Conservation (phyloP, 768 basidiomycete genomes). For the Lactarius trivialis region DNA sequence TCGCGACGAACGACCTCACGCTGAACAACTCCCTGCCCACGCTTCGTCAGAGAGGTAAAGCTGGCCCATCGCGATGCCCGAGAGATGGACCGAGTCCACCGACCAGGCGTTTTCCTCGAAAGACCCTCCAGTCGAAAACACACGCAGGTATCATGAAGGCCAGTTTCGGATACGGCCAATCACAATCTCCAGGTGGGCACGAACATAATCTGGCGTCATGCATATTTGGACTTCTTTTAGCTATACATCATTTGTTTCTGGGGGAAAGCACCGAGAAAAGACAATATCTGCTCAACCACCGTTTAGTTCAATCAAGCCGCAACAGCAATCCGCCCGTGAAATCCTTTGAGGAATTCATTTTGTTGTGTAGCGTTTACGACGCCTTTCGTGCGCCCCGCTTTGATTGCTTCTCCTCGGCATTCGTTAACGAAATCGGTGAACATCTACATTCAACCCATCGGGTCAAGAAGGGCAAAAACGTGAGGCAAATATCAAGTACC, state of each 20-base stretch:
- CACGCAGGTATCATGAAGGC: too few relatives aligned
- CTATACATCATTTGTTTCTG: not conserved
- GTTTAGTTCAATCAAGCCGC: constrained; percentile 23
- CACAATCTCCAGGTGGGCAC: too few relatives aligned
- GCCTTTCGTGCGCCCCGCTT: constrained; percentile 23
- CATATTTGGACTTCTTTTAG: not conserved
- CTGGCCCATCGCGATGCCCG: not conserved
- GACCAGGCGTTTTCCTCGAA: too few relatives aligned
- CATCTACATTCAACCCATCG: constrained; percentile 48
- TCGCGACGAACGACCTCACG: too few relatives aligned
- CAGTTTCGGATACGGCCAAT: too few relatives aligned
- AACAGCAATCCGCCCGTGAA: constrained; percentile 25
- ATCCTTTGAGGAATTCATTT: constrained; percentile 17
- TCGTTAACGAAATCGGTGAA: constrained; percentile 87
- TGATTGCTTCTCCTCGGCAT: constrained; percentile 55
- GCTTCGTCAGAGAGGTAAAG: not conserved
- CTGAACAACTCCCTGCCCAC: too few relatives aligned
- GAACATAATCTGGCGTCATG: too few relatives aligned
- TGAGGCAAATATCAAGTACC: constrained; percentile 36
- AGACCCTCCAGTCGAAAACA: too few relatives aligned
- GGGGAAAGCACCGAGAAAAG: not conserved
- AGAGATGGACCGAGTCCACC: too few relatives aligned
- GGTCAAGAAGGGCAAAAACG: not conserved
- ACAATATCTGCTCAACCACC: not conserved
- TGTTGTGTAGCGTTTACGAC: constrained; percentile 25